Evolutionary conservation across 495 filamentous ascomycete genomes (phyloP).

Genomic region (Mycothermus thermophilus): DNA sequence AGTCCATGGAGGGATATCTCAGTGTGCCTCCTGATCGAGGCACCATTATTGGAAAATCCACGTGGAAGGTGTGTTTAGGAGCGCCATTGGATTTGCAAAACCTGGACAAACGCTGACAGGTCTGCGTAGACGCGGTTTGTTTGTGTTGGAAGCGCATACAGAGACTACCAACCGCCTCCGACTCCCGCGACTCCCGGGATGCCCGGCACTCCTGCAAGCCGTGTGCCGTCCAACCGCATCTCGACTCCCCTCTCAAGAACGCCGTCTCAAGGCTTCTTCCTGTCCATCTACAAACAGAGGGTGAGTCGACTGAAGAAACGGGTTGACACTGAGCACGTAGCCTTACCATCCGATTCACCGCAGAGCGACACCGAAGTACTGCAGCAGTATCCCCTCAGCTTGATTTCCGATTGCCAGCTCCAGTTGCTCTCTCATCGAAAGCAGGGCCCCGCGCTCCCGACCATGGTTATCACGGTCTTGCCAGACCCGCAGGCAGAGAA

Average conservation of each 20-base stretch:
- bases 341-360: slow-evolving; percentile 2
- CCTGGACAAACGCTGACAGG: slow-evolving; percentile 1
- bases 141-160: slow-evolving; percentile 23
- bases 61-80: slow-evolving; percentile 40
- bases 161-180: slow-evolving; percentile 11
- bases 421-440: slow-evolving; percentile 41
- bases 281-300: slow-evolving; percentile 43
- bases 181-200: slow-evolving; percentile 4
- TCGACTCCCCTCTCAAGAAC: slow-evolving; percentile 17
- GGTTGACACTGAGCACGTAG: no score
- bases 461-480: slow-evolving; percentile 36
- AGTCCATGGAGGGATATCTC: slow-evolving; percentile 45
- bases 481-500: slow-evolving; percentile 38
- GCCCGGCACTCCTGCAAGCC: background rate
- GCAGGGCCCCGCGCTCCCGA: slow-evolving; percentile 34
- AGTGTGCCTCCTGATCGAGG: slow-evolving; percentile 41
- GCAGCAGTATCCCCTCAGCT: slow-evolving; percentile 34
- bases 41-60: slow-evolving; percentile 39
- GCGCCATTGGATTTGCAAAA: background rate
- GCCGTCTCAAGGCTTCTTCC: slow-evolving; percentile 25
- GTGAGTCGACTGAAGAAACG: slow-evolving; percentile 14
- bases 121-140: slow-evolving; percentile 31
- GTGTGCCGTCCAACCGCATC: slow-evolving; percentile 14
- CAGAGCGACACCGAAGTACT: slow-evolving; percentile 38
- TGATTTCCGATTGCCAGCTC: slow-evolving; percentile 38